Evolutionary conservation across 129 eudicot genomes (phyloP).

Genomic region (Lactuca sativa): DNA sequence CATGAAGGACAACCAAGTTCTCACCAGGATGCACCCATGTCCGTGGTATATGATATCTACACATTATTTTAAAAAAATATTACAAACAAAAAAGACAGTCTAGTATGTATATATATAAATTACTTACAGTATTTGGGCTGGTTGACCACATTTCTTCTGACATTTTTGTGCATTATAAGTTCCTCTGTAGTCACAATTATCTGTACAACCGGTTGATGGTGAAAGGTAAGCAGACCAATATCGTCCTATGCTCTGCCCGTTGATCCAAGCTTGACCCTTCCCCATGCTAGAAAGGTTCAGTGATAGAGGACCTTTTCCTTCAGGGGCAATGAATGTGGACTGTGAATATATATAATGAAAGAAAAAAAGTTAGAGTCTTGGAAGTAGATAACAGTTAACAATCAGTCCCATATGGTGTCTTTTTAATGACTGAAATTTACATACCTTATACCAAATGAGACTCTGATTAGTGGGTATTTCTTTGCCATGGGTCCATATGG

Average conservation of each 20-base stretch:
- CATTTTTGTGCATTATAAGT: constrained; percentile 58
- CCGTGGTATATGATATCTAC: constrained; percentile 75
- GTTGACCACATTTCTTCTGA: constrained; percentile 71
- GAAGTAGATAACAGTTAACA: background rate
- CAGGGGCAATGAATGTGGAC: constrained; percentile 65
- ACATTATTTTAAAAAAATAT: background rate
- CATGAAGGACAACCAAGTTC: constrained; percentile 72
- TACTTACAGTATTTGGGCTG: constrained; percentile 73
- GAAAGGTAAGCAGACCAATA: constrained; percentile 78
- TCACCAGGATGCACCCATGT: constrained; percentile 68
- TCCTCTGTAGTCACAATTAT: constrained; percentile 73
- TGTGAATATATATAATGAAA: constrained; percentile 22
- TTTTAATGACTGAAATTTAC: background rate
- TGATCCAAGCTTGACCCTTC: constrained; percentile 80
- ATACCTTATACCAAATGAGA: constrained; percentile 83
- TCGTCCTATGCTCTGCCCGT: constrained; percentile 68
- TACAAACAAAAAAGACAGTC: background rate
- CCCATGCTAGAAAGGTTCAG: constrained; percentile 78
- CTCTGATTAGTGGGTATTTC: constrained; percentile 44
- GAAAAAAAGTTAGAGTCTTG: constrained; percentile 8
- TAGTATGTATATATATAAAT: background rate
- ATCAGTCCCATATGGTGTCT: background rate
- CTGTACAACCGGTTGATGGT: constrained; percentile 66
- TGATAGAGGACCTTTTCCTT: constrained; percentile 63
- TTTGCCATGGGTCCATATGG: constrained; percentile 58